phyloP scores from a whole-genome alignment of 148 eudicot genomes.

The Rhododendron kiyosumense region DNA sequence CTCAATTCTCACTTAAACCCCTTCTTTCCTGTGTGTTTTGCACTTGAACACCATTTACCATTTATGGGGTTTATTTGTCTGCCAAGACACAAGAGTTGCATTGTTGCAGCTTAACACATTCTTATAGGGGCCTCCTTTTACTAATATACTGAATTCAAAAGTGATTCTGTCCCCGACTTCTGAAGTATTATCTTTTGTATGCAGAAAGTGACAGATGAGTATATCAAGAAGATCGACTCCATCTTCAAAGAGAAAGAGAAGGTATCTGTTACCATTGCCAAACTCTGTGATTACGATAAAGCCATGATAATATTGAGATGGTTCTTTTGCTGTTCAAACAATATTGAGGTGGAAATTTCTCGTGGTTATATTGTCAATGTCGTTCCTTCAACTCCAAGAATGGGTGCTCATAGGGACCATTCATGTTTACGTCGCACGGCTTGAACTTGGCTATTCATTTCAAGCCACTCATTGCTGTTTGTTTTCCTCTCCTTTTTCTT shows the following conservation, averaged over 20 bases:
- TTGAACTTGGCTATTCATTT: background rate
- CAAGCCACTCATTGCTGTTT: background rate
- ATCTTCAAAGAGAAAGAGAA: constrained; percentile 89
- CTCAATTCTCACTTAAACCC: background rate
- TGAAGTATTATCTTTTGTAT: constrained; percentile 4
- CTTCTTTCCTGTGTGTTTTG: background rate
- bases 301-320: background rate
- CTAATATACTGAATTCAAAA: background rate
- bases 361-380: background rate
- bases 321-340: background rate
- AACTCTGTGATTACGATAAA: background rate
- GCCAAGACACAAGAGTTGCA: background rate
- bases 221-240: constrained; percentile 78
- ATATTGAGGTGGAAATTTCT: background rate
- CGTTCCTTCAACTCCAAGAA: background rate
- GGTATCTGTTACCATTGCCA: constrained; percentile 28
- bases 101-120: background rate
- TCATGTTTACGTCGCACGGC: background rate
- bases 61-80: background rate
- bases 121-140: background rate
- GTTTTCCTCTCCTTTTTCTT: background rate
- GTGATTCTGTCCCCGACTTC: background rate
- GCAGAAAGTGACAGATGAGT: constrained; percentile 88
- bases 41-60: background rate
- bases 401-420: background rate